phyloP scores from a whole-genome alignment of 2,329 filamentous ascomycete species.

The Salinomyces thailandicus region DNA sequence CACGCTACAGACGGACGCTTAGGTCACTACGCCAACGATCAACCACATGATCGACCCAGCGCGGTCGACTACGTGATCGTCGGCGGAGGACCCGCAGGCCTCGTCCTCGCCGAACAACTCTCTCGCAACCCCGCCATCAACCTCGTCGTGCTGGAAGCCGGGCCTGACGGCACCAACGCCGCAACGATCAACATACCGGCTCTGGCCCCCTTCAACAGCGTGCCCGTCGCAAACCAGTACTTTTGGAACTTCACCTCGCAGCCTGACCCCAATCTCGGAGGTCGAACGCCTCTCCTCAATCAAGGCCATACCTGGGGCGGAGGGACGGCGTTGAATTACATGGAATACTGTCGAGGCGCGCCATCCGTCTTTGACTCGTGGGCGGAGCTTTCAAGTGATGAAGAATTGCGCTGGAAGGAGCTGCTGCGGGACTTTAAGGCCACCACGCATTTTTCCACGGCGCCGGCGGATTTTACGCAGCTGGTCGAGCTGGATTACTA shows the following conservation, averaged over 20 bases:
- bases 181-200: slow-evolving; percentile 17
- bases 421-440: slow-evolving; percentile 30
- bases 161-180: slow-evolving; percentile 16
- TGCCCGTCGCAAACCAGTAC: slow-evolving; percentile 15
- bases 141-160: slow-evolving; percentile 25
- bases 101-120: slow-evolving; percentile 22
- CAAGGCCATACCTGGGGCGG: slow-evolving; percentile 25
- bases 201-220: slow-evolving; percentile 13
- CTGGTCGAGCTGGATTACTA: slow-evolving; percentile 30
- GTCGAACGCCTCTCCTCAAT: slow-evolving; percentile 12
- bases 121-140: slow-evolving; percentile 20
- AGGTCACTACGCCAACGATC: too few species aligned
- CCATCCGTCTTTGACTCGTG: slow-evolving; percentile 45
- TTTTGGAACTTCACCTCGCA: slow-evolving; percentile 22
- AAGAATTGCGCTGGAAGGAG: slow-evolving; percentile 48
- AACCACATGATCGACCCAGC: too few species aligned
- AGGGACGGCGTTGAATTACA: slow-evolving; percentile 24
- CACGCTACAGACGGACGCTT: too few species aligned
- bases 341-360: slow-evolving; percentile 32
- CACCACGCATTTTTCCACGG: slow-evolving; percentile 32
- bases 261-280: slow-evolving; percentile 19
- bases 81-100: slow-evolving; percentile 22
- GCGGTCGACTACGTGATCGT: slow-evolving; percentile 11
- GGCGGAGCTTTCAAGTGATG: slow-evolving; percentile 45
- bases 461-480: slow-evolving; percentile 40